Evolutionary conservation across 140 eudicot genomes (phyloP).

Genomic region (Anethum foeniculum): DNA sequence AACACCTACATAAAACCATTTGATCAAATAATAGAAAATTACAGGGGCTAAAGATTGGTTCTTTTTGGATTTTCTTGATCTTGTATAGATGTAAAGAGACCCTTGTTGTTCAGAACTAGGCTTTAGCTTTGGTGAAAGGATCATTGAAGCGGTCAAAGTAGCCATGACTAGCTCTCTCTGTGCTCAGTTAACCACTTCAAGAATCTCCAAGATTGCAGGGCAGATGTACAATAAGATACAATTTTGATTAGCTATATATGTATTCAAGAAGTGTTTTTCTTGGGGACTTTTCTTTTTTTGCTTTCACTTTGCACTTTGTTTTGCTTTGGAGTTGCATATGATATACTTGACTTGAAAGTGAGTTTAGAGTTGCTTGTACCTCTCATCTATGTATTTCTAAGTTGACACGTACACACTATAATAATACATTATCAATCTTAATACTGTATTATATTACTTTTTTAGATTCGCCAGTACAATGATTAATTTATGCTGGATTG

Average conservation of each 20-base stretch:
- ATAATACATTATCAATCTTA: background rate
- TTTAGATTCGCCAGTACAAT: too few relatives aligned
- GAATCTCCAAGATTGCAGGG: constrained; percentile 1
- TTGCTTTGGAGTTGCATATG: background rate
- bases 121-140: constrained; percentile 54
- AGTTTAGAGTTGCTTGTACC: constrained; percentile 6
- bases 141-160: constrained; percentile 35
- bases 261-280: background rate
- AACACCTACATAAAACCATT: background rate
- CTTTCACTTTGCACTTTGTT: background rate
- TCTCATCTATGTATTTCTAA: background rate
- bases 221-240: background rate
- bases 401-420: background rate
- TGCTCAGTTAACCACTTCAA: background rate
- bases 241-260: too few relatives aligned
- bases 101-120: constrained; percentile 11
- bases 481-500: too few relatives aligned
- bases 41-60: constrained; percentile 46
- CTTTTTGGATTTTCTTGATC: constrained; percentile 37
- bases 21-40: constrained; percentile 9
- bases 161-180: constrained; percentile 30
- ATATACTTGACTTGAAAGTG: constrained; percentile 5
- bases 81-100: constrained; percentile 1
- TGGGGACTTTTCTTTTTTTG: background rate
- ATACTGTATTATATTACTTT: too few relatives aligned